phyloP scores from a whole-genome alignment of 306 rosid genomes.

The Albizia julibrissin region DNA sequence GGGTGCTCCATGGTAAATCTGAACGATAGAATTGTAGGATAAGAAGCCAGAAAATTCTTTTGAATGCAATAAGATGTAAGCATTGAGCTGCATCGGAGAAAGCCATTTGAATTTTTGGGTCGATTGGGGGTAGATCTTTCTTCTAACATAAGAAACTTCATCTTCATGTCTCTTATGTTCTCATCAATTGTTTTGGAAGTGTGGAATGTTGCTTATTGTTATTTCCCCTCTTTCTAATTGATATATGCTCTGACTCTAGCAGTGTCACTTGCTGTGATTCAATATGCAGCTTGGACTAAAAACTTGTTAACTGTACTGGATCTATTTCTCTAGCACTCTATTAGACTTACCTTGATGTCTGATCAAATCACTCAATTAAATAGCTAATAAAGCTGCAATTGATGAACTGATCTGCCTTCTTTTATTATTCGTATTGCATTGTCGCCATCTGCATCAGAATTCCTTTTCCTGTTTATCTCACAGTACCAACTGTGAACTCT shows the following conservation, averaged over 20 bases:
- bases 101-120: not conserved
- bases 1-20: not conserved
- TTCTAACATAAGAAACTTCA: not conserved
- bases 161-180: not conserved
- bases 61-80: not conserved
- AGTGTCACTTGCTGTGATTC: not conserved
- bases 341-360: not conserved
- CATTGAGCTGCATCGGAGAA: not conserved
- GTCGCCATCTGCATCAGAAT: not conserved
- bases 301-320: not conserved
- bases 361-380: not conserved
- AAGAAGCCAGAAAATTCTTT: not conserved
- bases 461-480: not conserved
- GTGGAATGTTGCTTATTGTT: not conserved
- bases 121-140: not conserved
- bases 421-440: not conserved
- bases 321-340: not conserved
- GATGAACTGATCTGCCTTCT: not conserved
- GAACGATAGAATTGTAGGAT: not conserved
- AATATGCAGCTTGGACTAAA: not conserved
- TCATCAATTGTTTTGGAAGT: not conserved
- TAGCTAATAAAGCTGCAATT: not conserved
- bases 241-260: not conserved
- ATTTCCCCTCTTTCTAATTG: not conserved
- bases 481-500: not conserved